These are phyloP conservation scores for Aspergillus nomiae DNA, from an alignment of 2,329 filamentous ascomycete genomes.

Conservation along the genomic window DNA sequence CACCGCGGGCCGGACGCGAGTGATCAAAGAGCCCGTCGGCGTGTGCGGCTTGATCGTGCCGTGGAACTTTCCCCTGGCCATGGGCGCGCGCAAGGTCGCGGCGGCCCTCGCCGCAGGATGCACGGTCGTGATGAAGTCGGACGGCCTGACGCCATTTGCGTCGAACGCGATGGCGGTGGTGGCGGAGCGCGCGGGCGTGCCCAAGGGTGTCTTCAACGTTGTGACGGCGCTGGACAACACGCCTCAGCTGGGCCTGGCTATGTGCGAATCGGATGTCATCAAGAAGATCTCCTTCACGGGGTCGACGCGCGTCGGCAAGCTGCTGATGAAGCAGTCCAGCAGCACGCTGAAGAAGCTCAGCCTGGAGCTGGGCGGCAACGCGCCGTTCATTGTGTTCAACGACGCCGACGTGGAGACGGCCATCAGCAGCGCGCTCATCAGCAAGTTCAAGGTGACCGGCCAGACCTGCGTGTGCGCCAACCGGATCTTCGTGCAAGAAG, in stretches of 20 bases:
- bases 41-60: conserved; percentile 68
- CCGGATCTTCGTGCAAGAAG: conserved; percentile 50
- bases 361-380: conserved; percentile 89
- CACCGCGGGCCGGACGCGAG: conserved; percentile 59
- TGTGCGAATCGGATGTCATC: conserved; percentile 53
- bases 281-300: conserved; percentile 96
- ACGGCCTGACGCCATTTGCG: conserved; percentile 85
- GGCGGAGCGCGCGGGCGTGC: conserved; percentile 79
- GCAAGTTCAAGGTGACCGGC: conserved; percentile 87
- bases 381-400: conserved; percentile 93
- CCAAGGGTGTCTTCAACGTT: conserved; percentile 82
- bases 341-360: conserved; percentile 78
- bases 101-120: conserved; percentile 79
- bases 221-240: conserved; percentile 72
- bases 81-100: conserved; percentile 50
- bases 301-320: conserved; percentile 60
- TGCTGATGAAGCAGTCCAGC: conserved; percentile 86
- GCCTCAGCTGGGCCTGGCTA: conserved; percentile 62
- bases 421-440: conserved; percentile 74
- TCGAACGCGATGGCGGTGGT: conserved; percentile 81
- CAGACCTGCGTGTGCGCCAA: conserved; percentile 88
- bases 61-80: conserved; percentile 60
- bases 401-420: conserved; percentile 77
- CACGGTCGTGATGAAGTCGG: conserved; percentile 85
- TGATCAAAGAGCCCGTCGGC: conserved; percentile 64